These are phyloP conservation scores for Sarcomyxa edulis DNA, from an alignment of 768 basidiomycete genomes.

Conservation along the genomic window DNA sequence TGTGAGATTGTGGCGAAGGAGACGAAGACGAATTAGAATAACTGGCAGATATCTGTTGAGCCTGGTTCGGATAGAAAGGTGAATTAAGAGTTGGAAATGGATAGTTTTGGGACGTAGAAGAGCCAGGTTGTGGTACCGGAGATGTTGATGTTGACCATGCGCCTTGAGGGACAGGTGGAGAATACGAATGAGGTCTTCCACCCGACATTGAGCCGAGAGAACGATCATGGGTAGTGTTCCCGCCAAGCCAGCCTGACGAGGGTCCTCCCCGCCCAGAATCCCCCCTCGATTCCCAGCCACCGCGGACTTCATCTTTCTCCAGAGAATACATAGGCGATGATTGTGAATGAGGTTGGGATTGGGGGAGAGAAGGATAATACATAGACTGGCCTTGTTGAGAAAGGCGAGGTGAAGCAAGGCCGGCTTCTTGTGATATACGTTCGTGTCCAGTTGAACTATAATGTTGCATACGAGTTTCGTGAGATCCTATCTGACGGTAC, in stretches of 20 bases:
- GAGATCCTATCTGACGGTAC: conserved; percentile 1
- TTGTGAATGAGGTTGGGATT: conserved; percentile 6
- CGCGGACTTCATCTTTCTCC: conserved; percentile 4
- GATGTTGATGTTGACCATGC: conserved; percentile 5
- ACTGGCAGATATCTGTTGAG: conserved; percentile 21
- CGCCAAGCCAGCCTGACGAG: not conserved
- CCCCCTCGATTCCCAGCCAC: conserved; percentile 9
- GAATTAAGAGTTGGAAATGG: conserved; percentile 51
- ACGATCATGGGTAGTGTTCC: conserved; percentile 3
- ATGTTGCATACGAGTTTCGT: not conserved
- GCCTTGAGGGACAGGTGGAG: conserved; percentile 9
- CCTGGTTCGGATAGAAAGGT: conserved; percentile 47
- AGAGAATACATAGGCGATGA: conserved; percentile 6
- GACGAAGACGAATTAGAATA: conserved; percentile 25
- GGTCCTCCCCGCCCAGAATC: conserved; percentile 4
- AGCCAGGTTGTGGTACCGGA: not conserved
- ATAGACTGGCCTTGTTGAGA: conserved; percentile 5
- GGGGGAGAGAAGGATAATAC: conserved; percentile 1
- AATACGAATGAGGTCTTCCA: conserved; percentile 9
- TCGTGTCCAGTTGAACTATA: conserved; percentile 1
- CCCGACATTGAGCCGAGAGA: conserved; percentile 3
- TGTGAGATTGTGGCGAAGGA: conserved; percentile 22
- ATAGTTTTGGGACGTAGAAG: conserved; percentile 19
- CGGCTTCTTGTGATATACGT: not conserved
- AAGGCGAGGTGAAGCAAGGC: conserved; percentile 3